Evolutionary conservation across 768 basidiomycete genomes (phyloP), one percentile per base, ranked within the genome.

Genomic region (Tulasnella calospora): DNA sequence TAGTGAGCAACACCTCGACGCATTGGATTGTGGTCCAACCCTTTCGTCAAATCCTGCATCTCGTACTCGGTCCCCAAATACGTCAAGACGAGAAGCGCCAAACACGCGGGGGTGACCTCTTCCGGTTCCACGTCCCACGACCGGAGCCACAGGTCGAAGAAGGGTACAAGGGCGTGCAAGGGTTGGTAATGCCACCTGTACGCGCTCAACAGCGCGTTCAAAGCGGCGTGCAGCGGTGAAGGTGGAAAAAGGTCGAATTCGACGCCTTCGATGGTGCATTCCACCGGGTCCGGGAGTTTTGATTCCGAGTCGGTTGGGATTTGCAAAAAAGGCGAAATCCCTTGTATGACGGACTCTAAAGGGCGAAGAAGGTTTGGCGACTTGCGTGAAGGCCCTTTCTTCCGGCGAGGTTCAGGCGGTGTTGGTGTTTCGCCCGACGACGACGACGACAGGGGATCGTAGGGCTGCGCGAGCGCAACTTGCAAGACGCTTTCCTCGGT

Each of bases 41-140:
- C 9, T 0, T 51, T 47, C 78, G 40, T 67, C 36, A 79, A 55
- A 36, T 78, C 78, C 19, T 6, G 30, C 27, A 57, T 10, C 19
- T 21, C 51, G 30, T 77, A 21, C 41, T 76, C 38, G 9, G 61
- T 57, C 38, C 73, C 36, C 23, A 81, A 76, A 33, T 44, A 81
- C 19, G 55, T 75, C 38, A 81, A 78, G 41, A 81, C 71, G 80
- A 81, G 80, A 36, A 80, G 72, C 57, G 76, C 73, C 21, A 81
- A 46, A 55, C 80, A 81, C 27, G 80, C 46, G 23, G 79, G 55
- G 17, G 71, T 61, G 44, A 81, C n/a, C 61, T 74, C 71, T 9
- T 27, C 57, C 35, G 74, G 36, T 35, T 55, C 47, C 8, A 81
- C 74, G 35, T 72, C 73, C 27, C 76, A 79, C 46, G 76, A 55